Conservation (phyloP, 768 basidiomycete genomes). For the Scleroderma bovista region DNA sequence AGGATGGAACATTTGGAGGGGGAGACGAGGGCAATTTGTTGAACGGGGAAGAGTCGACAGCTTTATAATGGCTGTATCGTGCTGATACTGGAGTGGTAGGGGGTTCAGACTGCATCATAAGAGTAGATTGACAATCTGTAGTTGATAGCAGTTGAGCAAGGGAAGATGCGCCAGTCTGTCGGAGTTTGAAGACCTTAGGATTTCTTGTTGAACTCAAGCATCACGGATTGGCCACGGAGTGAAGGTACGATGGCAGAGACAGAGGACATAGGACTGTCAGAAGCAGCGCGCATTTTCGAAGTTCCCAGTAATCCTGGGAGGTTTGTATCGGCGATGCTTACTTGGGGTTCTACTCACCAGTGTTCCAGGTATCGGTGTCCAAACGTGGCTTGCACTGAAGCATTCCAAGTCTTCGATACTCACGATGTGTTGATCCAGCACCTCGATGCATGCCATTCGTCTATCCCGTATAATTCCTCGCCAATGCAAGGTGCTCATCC, state of each 20-base stretch:
- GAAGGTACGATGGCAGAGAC: background rate
- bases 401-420: too few relatives aligned
- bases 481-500: too few relatives aligned
- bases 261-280: too few relatives aligned
- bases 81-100: background rate
- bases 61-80: background rate
- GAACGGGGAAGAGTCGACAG: background rate
- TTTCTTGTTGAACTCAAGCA: background rate
- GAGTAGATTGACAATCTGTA: background rate
- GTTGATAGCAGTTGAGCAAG: background rate
- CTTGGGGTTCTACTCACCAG: too few relatives aligned
- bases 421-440: too few relatives aligned
- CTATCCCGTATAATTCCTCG: too few relatives aligned
- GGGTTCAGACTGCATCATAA: background rate
- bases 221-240: background rate
- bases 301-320: background rate
- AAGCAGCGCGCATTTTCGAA: background rate
- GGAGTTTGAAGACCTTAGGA: background rate
- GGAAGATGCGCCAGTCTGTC: background rate
- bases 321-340: background rate
- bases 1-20: too few relatives aligned
- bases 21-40: background rate
- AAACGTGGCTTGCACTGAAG: too few relatives aligned
- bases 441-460: too few relatives aligned
- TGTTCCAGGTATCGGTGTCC: too few relatives aligned